A percentile compares a stretch with the other conserved stretches of the same genome.
Conservation (phyloP, 2,329 filamentous ascomycete genomes). For the Colletotrichum cereale region DNA sequence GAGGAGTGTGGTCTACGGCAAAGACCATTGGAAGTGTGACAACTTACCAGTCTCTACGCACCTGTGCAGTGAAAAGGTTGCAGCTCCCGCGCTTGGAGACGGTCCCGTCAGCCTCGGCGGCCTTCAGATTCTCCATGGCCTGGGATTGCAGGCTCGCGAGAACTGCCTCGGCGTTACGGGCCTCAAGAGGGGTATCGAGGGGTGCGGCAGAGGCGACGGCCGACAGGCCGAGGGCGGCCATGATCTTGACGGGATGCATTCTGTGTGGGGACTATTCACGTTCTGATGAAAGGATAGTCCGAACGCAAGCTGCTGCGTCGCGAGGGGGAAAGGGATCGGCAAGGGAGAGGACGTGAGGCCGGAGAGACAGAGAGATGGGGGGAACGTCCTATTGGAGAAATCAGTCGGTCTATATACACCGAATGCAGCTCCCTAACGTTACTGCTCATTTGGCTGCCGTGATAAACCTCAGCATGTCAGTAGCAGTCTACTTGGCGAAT, state of each 20-base stretch:
- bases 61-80: conserved; percentile 21
- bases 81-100: conserved; percentile 22
- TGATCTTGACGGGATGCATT: conserved; percentile 27
- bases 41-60: conserved; percentile 27
- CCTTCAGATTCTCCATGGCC: conserved; percentile 29
- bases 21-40: neutral
- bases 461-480: conserved; percentile 3
- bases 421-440: neutral
- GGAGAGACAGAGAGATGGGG: conserved; percentile 15
- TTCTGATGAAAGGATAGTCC: conserved; percentile 25
- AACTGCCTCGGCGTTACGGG: conserved; percentile 15
- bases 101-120: conserved; percentile 28
- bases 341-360: conserved; percentile 1
- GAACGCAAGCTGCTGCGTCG: conserved; percentile 16
- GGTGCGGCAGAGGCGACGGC: conserved; percentile 11
- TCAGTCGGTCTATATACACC: conserved; percentile 20
- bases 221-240: conserved; percentile 21
- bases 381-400: conserved; percentile 19
- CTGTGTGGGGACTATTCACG: neutral
- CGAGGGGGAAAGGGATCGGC: conserved; percentile 16
- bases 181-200: conserved; percentile 18
- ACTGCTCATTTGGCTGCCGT: conserved; percentile 4
- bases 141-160: conserved; percentile 24
- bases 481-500: conserved; percentile 12
- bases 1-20: neutral